Evolutionary conservation across 306 rosid species (phyloP).

Genomic region (Chamaecrista fasciculata): DNA sequence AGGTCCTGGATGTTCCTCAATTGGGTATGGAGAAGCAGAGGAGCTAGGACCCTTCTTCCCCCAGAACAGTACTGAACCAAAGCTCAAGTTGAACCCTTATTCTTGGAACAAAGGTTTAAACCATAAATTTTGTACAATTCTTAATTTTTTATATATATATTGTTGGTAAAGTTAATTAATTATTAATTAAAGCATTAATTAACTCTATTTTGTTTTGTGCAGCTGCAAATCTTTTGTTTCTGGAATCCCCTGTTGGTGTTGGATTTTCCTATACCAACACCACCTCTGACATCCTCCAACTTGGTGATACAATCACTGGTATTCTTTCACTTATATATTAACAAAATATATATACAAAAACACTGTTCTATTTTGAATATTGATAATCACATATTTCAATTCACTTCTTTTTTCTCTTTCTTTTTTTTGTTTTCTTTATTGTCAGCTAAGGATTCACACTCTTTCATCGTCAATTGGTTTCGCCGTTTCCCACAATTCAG

Average conservation of each 20-base stretch:
- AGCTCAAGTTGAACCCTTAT: conserved; percentile 69
- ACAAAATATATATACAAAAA: too few relatives aligned
- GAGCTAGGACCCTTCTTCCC: conserved; percentile 93
- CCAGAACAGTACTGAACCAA: conserved; percentile 58
- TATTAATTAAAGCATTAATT: neutral
- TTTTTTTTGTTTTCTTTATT: neutral
- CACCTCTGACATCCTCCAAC: conserved; percentile 46
- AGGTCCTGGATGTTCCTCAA: conserved; percentile 93
- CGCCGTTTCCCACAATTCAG: conserved; percentile 70
- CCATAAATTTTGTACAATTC: too few relatives aligned
- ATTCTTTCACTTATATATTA: neutral
- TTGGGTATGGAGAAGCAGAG: conserved; percentile 83
- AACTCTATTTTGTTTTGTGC: conserved; percentile 7
- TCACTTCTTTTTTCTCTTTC: too few relatives aligned
- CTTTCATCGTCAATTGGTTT: conserved; percentile 71
- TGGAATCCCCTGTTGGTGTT: conserved; percentile 87
- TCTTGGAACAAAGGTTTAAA: conserved; percentile 77
- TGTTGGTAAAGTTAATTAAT: too few relatives aligned
- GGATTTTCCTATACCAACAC: conserved; percentile 88
- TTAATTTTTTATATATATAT: too few relatives aligned
- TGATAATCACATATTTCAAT: too few relatives aligned
- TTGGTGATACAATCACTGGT: conserved; percentile 75
- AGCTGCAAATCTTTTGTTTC: conserved; percentile 73
- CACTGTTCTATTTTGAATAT: too few relatives aligned
- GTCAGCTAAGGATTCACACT: conserved; percentile 72